Conservation (phyloP, 2,329 filamentous ascomycete genomes). For the Aspergillus alliaceus region DNA sequence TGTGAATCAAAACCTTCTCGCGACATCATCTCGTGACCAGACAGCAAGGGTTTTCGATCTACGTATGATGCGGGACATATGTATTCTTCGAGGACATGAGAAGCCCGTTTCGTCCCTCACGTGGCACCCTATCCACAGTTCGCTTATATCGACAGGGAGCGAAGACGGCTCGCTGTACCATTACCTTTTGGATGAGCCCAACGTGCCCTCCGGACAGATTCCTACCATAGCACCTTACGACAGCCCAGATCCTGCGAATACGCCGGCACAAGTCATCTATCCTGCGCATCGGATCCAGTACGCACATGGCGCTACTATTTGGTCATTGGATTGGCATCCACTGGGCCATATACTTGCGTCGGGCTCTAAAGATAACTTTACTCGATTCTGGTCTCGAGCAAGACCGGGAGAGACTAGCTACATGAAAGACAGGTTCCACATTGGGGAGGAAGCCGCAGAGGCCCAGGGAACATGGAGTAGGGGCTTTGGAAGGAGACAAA, state of each 20-base stretch:
- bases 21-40: slow-evolving; percentile 89
- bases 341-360: slow-evolving; percentile 93
- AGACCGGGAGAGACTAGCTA: slow-evolving; percentile 84
- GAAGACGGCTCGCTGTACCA: slow-evolving; percentile 88
- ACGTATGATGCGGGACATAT: slow-evolving; percentile 97
- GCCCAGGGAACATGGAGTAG: slow-evolving; percentile 93
- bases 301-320: slow-evolving; percentile 93
- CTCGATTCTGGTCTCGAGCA: slow-evolving; percentile 91
- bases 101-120: slow-evolving; percentile 91
- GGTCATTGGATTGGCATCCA: slow-evolving; percentile 98
- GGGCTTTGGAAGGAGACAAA: slow-evolving; percentile 72
- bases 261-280: slow-evolving; percentile 85
- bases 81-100: slow-evolving; percentile 88
- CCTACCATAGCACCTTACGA: slow-evolving; percentile 81
- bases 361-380: slow-evolving; percentile 94
- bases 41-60: slow-evolving; percentile 92
- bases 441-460: slow-evolving; percentile 89
- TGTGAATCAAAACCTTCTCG: slow-evolving; percentile 78
- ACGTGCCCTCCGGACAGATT: slow-evolving; percentile 72
- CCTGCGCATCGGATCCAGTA: slow-evolving; percentile 84
- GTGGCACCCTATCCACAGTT: slow-evolving; percentile 92
- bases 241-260: slow-evolving; percentile 72
- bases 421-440: slow-evolving; percentile 89
- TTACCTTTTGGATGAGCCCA: slow-evolving; percentile 94
- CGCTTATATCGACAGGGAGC: slow-evolving; percentile 85